Base-by-base conservation (phyloP, 1,139 yeast genomes). In the Taphrina pruni region DNA sequence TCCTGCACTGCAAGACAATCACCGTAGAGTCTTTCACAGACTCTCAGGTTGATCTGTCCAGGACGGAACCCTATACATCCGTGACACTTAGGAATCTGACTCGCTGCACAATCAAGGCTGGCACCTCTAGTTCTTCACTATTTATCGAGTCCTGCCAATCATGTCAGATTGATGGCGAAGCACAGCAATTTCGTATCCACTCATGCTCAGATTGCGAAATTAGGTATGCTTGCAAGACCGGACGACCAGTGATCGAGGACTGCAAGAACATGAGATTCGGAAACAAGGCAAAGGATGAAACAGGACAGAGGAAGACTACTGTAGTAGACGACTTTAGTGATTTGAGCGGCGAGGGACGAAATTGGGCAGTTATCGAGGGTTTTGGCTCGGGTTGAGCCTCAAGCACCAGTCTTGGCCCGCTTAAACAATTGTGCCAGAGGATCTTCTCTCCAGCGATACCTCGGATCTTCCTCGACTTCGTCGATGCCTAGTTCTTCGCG, bases 401-500 rank as follows among this genome's bases (percentile, higher is more conserved):
- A 8, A 50, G 54, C 9, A 50, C 36, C n/a, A 1, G 60, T 39
- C 50, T 56, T 56, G 60, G 36, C 41, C 4, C 36, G 14, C 21
- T 56, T 56, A 48, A 9, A 32, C 35, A 41, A 9, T 32, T n/a
- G 41, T 6, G 43, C 26, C 21, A 58, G 46, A 7, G 62, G 62
- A 36, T 58, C 62, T 7, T 43, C 52, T 32, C 8, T 11, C 62
- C 62, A 58, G 7, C 54, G 51, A 58, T 36, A 58, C 14, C n/a
- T 17, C 41, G 43, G 48, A 14, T 64, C 67, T 17, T 46, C 46
- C 51, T 64, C 67, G n/a, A 64, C 67, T 35, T 64, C 67, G 21
- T 64, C 67, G 21, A 64, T 43, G 26, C 67, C 67, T n/a, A 64
- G 51, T 46, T 55, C 67, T 12, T 64, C 67, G 7, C 67, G 61